phyloP scores from a whole-genome alignment of 495 filamentous ascomycete genomes.

The Neurospora cerealis region DNA sequence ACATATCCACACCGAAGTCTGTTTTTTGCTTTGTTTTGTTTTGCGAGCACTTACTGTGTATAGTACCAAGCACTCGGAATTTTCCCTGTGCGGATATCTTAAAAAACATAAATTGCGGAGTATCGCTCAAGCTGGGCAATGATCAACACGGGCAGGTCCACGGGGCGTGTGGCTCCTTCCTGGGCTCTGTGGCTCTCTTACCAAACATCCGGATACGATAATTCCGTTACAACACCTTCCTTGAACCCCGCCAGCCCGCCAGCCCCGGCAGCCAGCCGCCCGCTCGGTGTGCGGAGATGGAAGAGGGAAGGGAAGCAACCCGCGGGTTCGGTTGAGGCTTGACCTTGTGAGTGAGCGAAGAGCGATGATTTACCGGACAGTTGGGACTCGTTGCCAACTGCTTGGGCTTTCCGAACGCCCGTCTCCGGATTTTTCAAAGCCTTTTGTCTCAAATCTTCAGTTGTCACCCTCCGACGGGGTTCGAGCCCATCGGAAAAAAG shows the following conservation, averaged over 20 bases:
- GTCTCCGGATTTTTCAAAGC: neutral
- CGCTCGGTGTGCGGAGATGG: neutral
- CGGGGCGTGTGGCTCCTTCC: neutral
- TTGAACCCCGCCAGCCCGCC: neutral
- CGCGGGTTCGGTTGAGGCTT: neutral
- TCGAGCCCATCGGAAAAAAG: neutral
- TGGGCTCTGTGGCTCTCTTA: neutral
- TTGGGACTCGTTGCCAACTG: neutral
- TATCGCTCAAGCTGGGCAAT: neutral
- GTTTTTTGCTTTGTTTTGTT: neutral
- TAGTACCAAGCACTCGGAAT: neutral
- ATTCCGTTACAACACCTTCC: neutral
- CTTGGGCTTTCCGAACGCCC: neutral
- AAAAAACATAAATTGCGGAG: neutral
- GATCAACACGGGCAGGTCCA: neutral
- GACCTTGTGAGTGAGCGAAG: neutral
- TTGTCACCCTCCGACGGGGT: neutral
- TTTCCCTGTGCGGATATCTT: neutral
- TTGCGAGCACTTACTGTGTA: neutral
- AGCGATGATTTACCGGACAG: neutral
- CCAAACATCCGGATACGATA: neutral
- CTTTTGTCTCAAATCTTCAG: neutral
- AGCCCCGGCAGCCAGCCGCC: neutral
- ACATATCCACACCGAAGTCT: neutral
- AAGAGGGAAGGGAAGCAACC: neutral